Evolutionary conservation across 495 filamentous ascomycete species (phyloP).

Genomic region (Cercophora newfieldiana): DNA sequence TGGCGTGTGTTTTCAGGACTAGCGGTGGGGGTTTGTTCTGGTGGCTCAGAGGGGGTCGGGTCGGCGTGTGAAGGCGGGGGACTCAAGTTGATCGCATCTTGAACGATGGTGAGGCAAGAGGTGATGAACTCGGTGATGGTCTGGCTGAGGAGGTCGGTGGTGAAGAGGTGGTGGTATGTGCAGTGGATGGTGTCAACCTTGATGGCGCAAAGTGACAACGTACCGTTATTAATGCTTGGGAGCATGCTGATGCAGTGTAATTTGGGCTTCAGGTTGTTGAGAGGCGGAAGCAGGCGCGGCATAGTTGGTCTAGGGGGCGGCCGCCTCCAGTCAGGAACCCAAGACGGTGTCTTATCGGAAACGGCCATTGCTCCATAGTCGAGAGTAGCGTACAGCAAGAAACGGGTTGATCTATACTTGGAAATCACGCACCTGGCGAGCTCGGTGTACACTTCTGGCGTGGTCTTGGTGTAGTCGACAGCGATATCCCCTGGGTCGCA

Average conservation of each 20-base stretch:
- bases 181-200: background rate
- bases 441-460: background rate
- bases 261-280: background rate
- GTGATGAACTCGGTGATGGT: background rate
- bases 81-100: background rate
- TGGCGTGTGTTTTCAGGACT: background rate
- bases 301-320: background rate
- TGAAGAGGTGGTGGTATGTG: background rate
- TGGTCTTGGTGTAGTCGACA: background rate
- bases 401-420: slow-evolving; percentile 1
- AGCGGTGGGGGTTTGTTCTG: background rate
- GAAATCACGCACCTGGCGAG: background rate
- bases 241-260: background rate
- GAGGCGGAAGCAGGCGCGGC: background rate
- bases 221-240: background rate
- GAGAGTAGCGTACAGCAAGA: background rate
- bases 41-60: too few species aligned
- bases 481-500: background rate
- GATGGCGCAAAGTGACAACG: background rate
- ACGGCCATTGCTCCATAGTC: background rate
- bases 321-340: background rate
- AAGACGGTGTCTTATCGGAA: background rate
- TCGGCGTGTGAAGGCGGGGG: background rate
- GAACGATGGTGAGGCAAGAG: background rate
- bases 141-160: slow-evolving; percentile 5